These are phyloP conservation scores for Hypoxylon fuscum DNA, from an alignment of 495 filamentous ascomycete species.

Conservation along the genomic window DNA sequence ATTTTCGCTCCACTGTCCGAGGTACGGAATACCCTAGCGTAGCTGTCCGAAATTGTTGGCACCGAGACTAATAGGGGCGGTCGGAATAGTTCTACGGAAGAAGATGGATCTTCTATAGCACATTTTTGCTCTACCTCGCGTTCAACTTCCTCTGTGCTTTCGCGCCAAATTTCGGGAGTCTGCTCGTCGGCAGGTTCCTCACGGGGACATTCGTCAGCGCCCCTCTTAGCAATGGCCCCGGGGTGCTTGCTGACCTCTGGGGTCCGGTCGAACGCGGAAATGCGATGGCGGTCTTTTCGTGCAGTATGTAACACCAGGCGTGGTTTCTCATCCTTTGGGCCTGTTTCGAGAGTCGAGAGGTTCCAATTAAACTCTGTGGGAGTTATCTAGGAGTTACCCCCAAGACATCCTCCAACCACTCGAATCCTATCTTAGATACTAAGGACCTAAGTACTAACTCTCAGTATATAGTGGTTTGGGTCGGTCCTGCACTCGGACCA, in stretches of 20 bases:
- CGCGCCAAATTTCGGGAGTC: constrained; percentile 57
- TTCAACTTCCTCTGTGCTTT: constrained; percentile 65
- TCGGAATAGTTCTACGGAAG: constrained; percentile 57
- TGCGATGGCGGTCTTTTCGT: constrained; percentile 53
- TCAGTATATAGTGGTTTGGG: too few species aligned
- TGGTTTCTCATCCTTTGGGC: too few species aligned
- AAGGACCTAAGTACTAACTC: too few species aligned
- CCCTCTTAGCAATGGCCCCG: constrained; percentile 58
- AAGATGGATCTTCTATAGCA: constrained; percentile 57
- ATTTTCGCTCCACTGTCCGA: constrained; percentile 62
- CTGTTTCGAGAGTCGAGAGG: too few species aligned
- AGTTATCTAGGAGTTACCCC: too few species aligned
- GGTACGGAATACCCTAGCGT: constrained; percentile 8
- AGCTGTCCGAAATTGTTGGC: neutral
- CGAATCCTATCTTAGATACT: too few species aligned
- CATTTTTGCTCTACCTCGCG: constrained; percentile 54
- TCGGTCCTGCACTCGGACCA: constrained; percentile 64
- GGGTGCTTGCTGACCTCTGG: constrained; percentile 65
- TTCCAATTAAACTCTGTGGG: too few species aligned
- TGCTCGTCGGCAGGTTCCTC: constrained; percentile 62
- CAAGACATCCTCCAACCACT: too few species aligned
- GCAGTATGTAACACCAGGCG: too few species aligned
- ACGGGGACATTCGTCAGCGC: constrained; percentile 62
- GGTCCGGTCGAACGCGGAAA: constrained; percentile 60
- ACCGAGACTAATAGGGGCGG: neutral